Base-by-base conservation (phyloP, 352 stramenopile genomes). In the Phytophthora nicotianae region DNA sequence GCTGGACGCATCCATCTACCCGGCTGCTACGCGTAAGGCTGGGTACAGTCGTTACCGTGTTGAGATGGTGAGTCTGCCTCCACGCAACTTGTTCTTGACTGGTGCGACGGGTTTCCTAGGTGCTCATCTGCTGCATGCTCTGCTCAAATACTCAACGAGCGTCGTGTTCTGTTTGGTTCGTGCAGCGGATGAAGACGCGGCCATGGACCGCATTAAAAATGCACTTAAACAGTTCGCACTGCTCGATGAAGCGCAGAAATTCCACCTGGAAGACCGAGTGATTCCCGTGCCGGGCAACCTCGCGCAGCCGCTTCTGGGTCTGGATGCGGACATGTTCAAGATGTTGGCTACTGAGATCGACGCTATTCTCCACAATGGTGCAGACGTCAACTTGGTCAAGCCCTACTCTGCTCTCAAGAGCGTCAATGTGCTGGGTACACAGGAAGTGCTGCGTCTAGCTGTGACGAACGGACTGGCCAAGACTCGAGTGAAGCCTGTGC, bases 321-420 rank as follows among this genome's bases (percentile, higher is more conserved):
- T 98, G 40, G 68, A 83, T 38, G 71, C 85, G n/a, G 60, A 84
- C 38, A 85, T 76, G 49, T 97, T 96, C 74, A 96, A 96, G 64
- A 83, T 85, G 65, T 62, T 98, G 16, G 83, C 86, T 17, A 88
- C 77, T n/a, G 87, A 93, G 35, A 79, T 97, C 27, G 91, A 97
- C 48, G 87, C 88, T 16, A 95, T 98, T 51, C 61, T 98, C 55
- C 92, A 98, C 68, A 97, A 96, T 66, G 92, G 86, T 19, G 92
- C 92, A n/a, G 79, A 96, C 38, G 92, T 98, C 16, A 97, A 96
- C 60, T 67, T 98, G n/a, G 91, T 96, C 17, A 95, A 97, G 57
- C 86, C 90, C 10, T 98, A 96, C 59, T 79, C 95, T 32, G 67
- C 79, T 17, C 72, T 97, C 29, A 94, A 93, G 59, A 81, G 85